phyloP scores from a whole-genome alignment of 1,284 basidiomycete genomes.

The Xanthoconium separans region DNA sequence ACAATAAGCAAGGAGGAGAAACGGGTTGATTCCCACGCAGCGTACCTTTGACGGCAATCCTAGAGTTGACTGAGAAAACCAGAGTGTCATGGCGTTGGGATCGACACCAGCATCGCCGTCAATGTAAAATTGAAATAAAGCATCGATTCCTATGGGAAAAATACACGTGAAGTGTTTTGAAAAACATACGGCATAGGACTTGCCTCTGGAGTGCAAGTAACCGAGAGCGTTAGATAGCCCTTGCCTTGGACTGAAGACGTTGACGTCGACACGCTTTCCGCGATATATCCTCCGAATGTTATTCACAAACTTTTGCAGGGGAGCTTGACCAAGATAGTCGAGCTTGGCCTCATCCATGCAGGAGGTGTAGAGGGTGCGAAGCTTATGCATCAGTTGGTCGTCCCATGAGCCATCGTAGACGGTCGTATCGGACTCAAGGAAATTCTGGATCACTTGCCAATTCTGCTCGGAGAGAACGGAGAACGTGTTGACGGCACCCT shows the following conservation, averaged over 20 bases:
- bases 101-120: slow-evolving; percentile 92
- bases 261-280: slow-evolving; percentile 45
- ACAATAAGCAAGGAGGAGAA: slow-evolving; percentile 8
- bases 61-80: slow-evolving; percentile 82
- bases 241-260: slow-evolving; percentile 35
- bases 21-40: background rate
- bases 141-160: slow-evolving; percentile 59
- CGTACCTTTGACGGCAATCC: slow-evolving; percentile 86
- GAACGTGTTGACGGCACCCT: slow-evolving; percentile 67
- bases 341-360: slow-evolving; percentile 77
- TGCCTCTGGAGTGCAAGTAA: slow-evolving; percentile 85
- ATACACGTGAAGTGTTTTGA: background rate
- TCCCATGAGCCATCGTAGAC: slow-evolving; percentile 48
- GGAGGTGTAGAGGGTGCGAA: slow-evolving; percentile 78
- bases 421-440: slow-evolving; percentile 46
- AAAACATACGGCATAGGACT: slow-evolving; percentile 12
- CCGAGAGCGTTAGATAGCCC: slow-evolving; percentile 80
- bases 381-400: slow-evolving; percentile 69
- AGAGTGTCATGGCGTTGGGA: slow-evolving; percentile 83
- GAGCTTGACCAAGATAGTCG: slow-evolving; percentile 61
- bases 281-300: slow-evolving; percentile 57
- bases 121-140: slow-evolving; percentile 75
- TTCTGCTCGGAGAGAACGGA: slow-evolving; percentile 62
- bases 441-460: slow-evolving; percentile 59
- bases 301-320: slow-evolving; percentile 59